Conservation (phyloP, 2,329 filamentous ascomycete genomes). For the Microcyclospora pomicola region DNA sequence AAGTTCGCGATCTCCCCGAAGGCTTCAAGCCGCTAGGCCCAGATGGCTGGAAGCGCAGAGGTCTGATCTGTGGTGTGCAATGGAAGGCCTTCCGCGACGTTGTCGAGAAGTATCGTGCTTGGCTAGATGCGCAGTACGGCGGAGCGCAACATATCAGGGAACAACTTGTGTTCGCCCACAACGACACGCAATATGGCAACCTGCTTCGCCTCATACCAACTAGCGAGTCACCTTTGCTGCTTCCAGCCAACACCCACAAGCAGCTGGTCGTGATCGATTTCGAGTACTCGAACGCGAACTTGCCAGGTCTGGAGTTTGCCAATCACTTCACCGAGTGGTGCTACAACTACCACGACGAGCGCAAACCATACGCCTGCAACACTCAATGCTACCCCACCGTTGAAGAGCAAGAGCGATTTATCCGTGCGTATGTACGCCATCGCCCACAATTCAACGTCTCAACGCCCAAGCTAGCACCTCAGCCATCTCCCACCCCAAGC, state of each 20-base stretch:
- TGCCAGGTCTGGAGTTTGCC: constrained; percentile 77
- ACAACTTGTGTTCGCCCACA: constrained; percentile 85
- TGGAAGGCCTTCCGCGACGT: constrained; percentile 66
- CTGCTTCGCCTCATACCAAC: constrained; percentile 65
- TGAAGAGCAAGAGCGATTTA: constrained; percentile 72
- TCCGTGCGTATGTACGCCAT: constrained; percentile 77
- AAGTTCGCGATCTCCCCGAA: constrained; percentile 38
- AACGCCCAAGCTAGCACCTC: constrained; percentile 10
- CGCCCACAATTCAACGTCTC: constrained; percentile 48
- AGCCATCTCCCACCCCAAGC: constrained; percentile 20
- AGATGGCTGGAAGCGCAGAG: constrained; percentile 52
- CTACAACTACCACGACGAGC: constrained; percentile 83
- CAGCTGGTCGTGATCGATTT: constrained; percentile 97
- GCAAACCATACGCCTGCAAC: constrained; percentile 49
- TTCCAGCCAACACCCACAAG: constrained; percentile 87
- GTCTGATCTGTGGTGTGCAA: constrained; percentile 71
- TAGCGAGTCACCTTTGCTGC: constrained; percentile 67
- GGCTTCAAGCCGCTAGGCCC: constrained; percentile 26
- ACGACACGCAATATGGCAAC: constrained; percentile 98
- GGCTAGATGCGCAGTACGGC: constrained; percentile 60
- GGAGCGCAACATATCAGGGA: constrained; percentile 53
- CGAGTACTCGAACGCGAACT: constrained; percentile 86
- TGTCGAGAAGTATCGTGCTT: constrained; percentile 63
- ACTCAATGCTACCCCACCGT: constrained; percentile 57
- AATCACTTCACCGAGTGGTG: constrained; percentile 98